Evolutionary conservation across 2,329 filamentous ascomycete genomes (phyloP).

Genomic region (Botrytis elliptica): DNA sequence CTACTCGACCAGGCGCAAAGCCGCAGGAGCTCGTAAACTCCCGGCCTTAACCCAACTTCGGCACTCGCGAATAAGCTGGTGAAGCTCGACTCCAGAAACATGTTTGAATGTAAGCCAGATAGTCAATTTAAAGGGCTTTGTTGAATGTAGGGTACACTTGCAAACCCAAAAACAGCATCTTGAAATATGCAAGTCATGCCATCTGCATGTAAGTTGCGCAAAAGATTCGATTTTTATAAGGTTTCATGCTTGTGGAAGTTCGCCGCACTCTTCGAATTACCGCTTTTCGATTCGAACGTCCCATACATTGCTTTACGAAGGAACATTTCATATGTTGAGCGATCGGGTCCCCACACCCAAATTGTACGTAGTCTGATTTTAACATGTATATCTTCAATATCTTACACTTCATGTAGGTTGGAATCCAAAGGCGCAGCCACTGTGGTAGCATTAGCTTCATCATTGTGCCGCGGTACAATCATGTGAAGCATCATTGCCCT

Average conservation of each 20-base stretch:
- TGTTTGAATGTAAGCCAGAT: background rate
- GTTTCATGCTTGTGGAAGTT: background rate
- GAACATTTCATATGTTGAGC: background rate
- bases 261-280: background rate
- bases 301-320: background rate
- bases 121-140: background rate
- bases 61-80: background rate
- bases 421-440: background rate
- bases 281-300: background rate
- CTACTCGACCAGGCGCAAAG: background rate
- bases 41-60: background rate
- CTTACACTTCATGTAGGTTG: conserved; percentile 2
- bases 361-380: background rate
- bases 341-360: background rate
- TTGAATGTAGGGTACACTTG: background rate
- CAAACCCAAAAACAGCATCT: background rate
- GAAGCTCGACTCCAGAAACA: background rate
- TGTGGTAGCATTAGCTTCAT: background rate
- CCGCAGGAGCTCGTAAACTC: background rate
- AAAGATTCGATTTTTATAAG: background rate
- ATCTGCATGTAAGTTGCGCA: background rate
- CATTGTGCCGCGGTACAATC: background rate
- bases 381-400: conserved; percentile 12
- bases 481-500: background rate
- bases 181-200: background rate